These are phyloP conservation scores for Trichosporon asahii DNA, from an alignment of 1,284 basidiomycete species.

Conservation along the genomic window DNA sequence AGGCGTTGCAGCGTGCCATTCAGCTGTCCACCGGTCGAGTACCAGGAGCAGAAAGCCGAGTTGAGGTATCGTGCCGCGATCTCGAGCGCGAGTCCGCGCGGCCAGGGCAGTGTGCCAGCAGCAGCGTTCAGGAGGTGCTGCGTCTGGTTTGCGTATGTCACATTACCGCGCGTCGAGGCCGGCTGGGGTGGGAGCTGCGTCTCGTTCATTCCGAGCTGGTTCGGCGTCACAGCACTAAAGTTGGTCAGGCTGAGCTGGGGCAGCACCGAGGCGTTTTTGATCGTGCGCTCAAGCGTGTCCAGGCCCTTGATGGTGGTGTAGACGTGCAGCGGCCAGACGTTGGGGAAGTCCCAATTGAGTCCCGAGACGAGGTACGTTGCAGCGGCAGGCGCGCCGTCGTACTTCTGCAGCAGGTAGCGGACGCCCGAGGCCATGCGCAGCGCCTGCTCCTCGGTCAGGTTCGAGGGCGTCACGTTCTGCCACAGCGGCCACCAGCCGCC, in stretches of 20 bases:
- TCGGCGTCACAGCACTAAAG: constrained; percentile 59
- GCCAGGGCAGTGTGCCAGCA: constrained; percentile 38
- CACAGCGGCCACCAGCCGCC: constrained; percentile 83
- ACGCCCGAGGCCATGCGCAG: constrained; percentile 70
- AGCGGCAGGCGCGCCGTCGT: constrained; percentile 69
- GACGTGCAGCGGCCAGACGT: constrained; percentile 70
- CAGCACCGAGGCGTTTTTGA: constrained; percentile 31
- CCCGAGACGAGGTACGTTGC: constrained; percentile 72
- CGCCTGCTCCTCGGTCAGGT: constrained; percentile 61
- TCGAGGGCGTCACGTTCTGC: constrained; percentile 75
- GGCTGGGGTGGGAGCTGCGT: constrained; percentile 66
- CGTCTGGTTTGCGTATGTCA: not conserved
- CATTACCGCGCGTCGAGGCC: constrained; percentile 32
- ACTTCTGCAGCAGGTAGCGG: constrained; percentile 73
- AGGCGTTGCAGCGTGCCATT: constrained; percentile 65
- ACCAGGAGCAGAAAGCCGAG: constrained; percentile 82
- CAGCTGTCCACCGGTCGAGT: constrained; percentile 71
- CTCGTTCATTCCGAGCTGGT: constrained; percentile 70
- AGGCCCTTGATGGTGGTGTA: constrained; percentile 71
- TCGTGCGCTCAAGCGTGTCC: constrained; percentile 50
- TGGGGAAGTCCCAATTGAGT: constrained; percentile 65
- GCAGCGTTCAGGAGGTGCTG: not conserved
- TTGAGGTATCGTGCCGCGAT: constrained; percentile 64
- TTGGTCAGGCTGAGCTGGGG: constrained; percentile 15
- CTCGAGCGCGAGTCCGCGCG: constrained; percentile 62